A percentile compares a stretch with the other conserved stretches of the same genome.
Evolutionary conservation across 2,329 filamentous ascomycete genomes (phyloP).

Genomic region (Tolypocladium pustulatum): DNA sequence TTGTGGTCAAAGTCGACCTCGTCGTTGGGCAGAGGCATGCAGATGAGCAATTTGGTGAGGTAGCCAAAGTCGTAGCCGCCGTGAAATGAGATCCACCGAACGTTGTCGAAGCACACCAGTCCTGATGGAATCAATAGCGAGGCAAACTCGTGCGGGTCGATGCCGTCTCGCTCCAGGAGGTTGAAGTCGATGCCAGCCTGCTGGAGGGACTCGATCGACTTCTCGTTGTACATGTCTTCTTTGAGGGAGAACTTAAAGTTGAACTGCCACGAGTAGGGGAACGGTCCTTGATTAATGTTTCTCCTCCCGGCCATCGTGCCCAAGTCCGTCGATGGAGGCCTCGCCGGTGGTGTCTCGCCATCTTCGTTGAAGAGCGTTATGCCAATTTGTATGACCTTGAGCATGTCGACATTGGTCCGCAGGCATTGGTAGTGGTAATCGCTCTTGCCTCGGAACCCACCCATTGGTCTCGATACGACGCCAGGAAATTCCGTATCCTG

Average conservation of each 20-base stretch:
- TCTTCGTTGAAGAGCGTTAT: constrained; percentile 88
- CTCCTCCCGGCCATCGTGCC: constrained; percentile 26
- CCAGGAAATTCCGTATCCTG: constrained; percentile 99
- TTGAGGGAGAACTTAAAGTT: constrained; percentile 96
- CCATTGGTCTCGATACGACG: constrained; percentile 90
- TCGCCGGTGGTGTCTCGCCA: constrained; percentile 72
- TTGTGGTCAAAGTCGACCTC: constrained; percentile 82
- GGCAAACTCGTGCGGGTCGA: constrained; percentile 82
- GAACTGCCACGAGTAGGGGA: constrained; percentile 95
- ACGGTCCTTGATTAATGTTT: constrained; percentile 34
- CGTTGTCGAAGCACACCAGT: constrained; percentile 74
- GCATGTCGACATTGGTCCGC: constrained; percentile 90
- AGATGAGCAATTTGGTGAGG: constrained; percentile 84
- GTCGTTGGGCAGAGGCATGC: constrained; percentile 73
- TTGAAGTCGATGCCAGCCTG: constrained; percentile 89
- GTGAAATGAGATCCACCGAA: constrained; percentile 96
- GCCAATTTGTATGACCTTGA: constrained; percentile 95
- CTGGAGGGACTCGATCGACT: constrained; percentile 83
- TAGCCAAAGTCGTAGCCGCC: constrained; percentile 98
- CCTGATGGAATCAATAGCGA: constrained; percentile 85
- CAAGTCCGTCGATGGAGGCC: constrained; percentile 39
- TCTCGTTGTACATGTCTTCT: constrained; percentile 95
- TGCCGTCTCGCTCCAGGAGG: constrained; percentile 75
- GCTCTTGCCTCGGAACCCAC: constrained; percentile 85
- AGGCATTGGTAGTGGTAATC: constrained; percentile 99